phyloP scores from a whole-genome alignment of 2,329 filamentous ascomycete genomes.

The Beauveria asiatica region DNA sequence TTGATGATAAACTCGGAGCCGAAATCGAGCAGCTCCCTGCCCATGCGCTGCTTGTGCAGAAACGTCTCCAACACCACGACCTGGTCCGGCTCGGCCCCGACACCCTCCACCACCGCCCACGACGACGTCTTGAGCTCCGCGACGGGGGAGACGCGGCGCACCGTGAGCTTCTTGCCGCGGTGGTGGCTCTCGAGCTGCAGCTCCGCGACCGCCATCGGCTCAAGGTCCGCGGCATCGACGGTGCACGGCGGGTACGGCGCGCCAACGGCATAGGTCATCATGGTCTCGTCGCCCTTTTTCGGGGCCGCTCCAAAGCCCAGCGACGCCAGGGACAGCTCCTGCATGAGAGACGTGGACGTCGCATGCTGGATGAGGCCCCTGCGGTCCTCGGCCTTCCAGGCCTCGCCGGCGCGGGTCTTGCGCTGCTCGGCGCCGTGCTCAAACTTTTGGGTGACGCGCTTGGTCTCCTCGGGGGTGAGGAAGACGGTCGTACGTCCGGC shows the following conservation, averaged over 20 bases:
- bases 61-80: conserved; percentile 22
- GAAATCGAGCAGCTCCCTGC: conserved; percentile 26
- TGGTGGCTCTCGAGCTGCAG: conserved; percentile 24
- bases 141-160: conserved; percentile 22
- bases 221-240: conserved; percentile 13
- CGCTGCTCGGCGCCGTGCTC: conserved; percentile 18
- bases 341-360: conserved; percentile 22
- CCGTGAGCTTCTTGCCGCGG: conserved; percentile 17
- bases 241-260: conserved; percentile 20
- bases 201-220: conserved; percentile 19
- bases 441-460: conserved; percentile 20
- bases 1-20: conserved; percentile 32
- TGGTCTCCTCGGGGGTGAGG: conserved; percentile 23
- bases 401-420: conserved; percentile 14
- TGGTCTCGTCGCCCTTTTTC: conserved; percentile 14
- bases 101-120: conserved; percentile 25
- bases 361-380: conserved; percentile 19
- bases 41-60: conserved; percentile 26
- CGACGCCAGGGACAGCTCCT: conserved; percentile 21
- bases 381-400: conserved; percentile 16
- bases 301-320: conserved; percentile 12
- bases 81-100: conserved; percentile 17
- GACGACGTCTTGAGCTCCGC: conserved; percentile 18
- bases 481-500: conserved; percentile 21
- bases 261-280: conserved; percentile 22